Conservation (phyloP, 495 filamentous ascomycete genomes). For the Rhizodiscina lignyota region DNA sequence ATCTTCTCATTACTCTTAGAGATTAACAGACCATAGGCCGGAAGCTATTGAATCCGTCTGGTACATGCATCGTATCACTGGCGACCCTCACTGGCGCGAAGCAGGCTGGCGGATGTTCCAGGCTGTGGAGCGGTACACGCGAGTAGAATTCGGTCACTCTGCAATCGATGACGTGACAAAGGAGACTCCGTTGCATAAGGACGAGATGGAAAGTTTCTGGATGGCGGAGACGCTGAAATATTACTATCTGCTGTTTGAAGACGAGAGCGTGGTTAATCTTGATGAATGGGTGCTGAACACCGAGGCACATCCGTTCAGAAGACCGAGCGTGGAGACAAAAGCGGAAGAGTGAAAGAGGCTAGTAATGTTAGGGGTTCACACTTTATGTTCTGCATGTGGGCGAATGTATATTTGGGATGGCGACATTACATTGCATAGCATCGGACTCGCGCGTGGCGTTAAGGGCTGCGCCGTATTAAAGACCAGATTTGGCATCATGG, state of each 20-base stretch:
- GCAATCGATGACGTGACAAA: conserved; percentile 61
- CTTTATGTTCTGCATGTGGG: no score
- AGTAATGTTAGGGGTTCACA: no score
- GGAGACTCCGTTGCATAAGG: conserved; percentile 13
- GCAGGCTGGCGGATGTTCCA: conserved; percentile 87
- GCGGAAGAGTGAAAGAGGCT: background rate
- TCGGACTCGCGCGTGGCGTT: no score
- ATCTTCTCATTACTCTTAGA: conserved; percentile 1
- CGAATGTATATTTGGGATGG: no score
- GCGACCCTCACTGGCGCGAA: conserved; percentile 61
- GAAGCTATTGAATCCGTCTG: conserved; percentile 93
- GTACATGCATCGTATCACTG: conserved; percentile 88
- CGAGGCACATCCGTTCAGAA: conserved; percentile 16
- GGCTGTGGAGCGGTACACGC: conserved; percentile 49
- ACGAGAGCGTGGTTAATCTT: conserved; percentile 48
- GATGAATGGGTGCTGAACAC: conserved; percentile 47
- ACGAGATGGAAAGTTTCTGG: conserved; percentile 27
- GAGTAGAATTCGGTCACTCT: conserved; percentile 48
- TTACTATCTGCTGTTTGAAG: conserved; percentile 76
- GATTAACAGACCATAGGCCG: conserved; percentile 34
- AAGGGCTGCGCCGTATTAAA: no score
- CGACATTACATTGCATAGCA: no score
- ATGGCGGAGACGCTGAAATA: conserved; percentile 48
- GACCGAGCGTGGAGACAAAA: conserved; percentile 4
- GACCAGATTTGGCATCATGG: no score